Evolutionary conservation across 2,329 filamentous ascomycete species (phyloP), one percentile per base, ranked within the genome.

Genomic region (Sporothrix dimorphospora): DNA sequence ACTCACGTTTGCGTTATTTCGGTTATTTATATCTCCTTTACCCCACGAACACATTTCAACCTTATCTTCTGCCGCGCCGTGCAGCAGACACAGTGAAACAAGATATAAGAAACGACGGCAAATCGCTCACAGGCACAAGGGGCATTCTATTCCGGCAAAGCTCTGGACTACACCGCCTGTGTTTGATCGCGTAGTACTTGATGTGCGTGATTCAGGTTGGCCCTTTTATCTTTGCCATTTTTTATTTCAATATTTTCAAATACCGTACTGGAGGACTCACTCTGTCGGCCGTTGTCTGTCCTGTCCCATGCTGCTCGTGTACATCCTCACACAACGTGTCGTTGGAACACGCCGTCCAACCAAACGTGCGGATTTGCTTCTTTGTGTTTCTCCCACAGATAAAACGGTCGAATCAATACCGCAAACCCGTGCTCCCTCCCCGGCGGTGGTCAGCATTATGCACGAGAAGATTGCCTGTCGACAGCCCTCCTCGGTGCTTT

Each of bases 371-470:
- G 55, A 51, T 27, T 8, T 51, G 53, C 16, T 49, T 49, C 68
- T 61, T 6, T 70, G 27, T 61, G 68, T 57, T 61, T 70, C 66
- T 42, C 21, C 30, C n/a, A 11, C n/a, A 21, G 34, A 49, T 14
- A 24, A 24, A 30, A 34, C 42, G 19, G 40, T 34, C 65, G 27
- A 51, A 67, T 51, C 24, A 67, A 45, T 47, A 19, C 21, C 8
- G 9, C 40, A 14, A 42, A 2, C 16, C 2, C 12, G 19, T 34
- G 4, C 9, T 57, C 21, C 3, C 51, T 14, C 24, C 24, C 27
- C 6, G 21, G 14, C 8, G 53, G 14, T n/a, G 24, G 27, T 14
- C 19, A 21, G 47, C 42, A 47, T 34, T 34, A 34, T 34, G 30
- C 30, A 34, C 30, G 30, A 34, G 30, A 34, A 34, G 30, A 34